Base-by-base conservation (phyloP, 441 rosid genomes). In the Viola pubescens region DNA sequence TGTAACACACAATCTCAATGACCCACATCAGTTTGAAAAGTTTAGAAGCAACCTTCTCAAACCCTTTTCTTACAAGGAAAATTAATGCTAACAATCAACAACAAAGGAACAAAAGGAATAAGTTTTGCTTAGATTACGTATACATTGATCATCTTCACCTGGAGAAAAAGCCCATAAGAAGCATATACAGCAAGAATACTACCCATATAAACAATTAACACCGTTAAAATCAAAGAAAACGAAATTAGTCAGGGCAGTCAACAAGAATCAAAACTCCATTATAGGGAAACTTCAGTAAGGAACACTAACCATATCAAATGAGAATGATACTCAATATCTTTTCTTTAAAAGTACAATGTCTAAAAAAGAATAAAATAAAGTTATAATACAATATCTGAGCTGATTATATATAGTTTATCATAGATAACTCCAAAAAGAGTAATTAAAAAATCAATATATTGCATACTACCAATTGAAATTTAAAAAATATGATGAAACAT, bases 381-480 rank as follows among this genome's bases (percentile, higher is more conserved):
- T 39, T 26, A 4, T 39, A 66, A 46, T 52, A 46, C 59, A 47
- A 4, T 60, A 47, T 38, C 37, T 4, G 10, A 52, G 60, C 16
- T 45, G 38, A 10, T 26, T 37, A 65, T n/a, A 26, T 26, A 55
- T 6, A 46, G 47, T 39, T 46, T 37, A 9, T 56, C 4, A 56
- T 16, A 7, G 41, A 9, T 1, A 50, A 40, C 7, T 16, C 7
- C 38, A 47, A 8, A 16, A 54, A 16, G 9, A 16, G 9, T 9
- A 64, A 19, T 53, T 4, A 6, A 37, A 47, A 54, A 47, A 16
- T 16, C 34, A 52, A n/a, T 37, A 19, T 11, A 9, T 7, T n/a
- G 44, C 44, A 13, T 41, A 9, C 40, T 6, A 16, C 19, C 19
- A 16, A 16, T 16, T 16, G 19, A 16, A 16, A 16, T 16, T 16